A percentile compares a stretch with the other conserved stretches of the same genome.
phyloP scores from a whole-genome alignment of 2,329 filamentous ascomycete species.

The Ambrosiella xylebori region DNA sequence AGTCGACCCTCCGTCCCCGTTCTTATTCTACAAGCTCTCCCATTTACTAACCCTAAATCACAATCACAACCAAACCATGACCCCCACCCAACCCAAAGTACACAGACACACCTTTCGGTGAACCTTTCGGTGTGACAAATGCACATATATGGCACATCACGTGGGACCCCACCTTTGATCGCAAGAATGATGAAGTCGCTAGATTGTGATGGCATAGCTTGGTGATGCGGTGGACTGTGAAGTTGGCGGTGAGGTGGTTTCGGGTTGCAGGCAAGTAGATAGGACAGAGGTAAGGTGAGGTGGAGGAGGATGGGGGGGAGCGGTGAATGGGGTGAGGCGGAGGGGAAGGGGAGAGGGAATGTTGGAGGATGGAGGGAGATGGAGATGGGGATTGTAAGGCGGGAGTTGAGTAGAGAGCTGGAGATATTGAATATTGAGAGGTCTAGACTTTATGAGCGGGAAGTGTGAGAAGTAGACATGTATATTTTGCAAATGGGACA shows the following conservation, averaged over 20 bases:
- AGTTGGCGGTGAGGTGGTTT: neutral
- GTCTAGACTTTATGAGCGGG: too few relatives aligned
- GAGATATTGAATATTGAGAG: too few relatives aligned
- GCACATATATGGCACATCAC: constrained; percentile 1
- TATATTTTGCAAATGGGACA: too few relatives aligned
- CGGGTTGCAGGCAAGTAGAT: too few relatives aligned
- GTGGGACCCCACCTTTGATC: neutral
- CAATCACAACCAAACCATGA: neutral
- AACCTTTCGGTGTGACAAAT: neutral
- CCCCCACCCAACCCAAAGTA: neutral
- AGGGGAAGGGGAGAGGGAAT: too few relatives aligned
- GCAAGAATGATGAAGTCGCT: neutral
- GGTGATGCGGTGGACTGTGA: neutral
- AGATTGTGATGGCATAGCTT: neutral
- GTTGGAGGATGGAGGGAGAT: too few relatives aligned
- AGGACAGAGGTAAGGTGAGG: too few relatives aligned
- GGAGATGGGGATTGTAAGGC: too few relatives aligned
- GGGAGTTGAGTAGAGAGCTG: too few relatives aligned
- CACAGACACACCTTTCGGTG: neutral
- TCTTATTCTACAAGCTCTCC: neutral
- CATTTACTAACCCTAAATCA: neutral
- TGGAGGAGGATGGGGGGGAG: too few relatives aligned
- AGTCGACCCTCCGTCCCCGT: neutral
- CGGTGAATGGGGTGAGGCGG: too few relatives aligned
- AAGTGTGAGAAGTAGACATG: too few relatives aligned